Evolutionary conservation across 139 green algal genomes (phyloP).

Genomic region (Yamagishiella unicocca): DNA sequence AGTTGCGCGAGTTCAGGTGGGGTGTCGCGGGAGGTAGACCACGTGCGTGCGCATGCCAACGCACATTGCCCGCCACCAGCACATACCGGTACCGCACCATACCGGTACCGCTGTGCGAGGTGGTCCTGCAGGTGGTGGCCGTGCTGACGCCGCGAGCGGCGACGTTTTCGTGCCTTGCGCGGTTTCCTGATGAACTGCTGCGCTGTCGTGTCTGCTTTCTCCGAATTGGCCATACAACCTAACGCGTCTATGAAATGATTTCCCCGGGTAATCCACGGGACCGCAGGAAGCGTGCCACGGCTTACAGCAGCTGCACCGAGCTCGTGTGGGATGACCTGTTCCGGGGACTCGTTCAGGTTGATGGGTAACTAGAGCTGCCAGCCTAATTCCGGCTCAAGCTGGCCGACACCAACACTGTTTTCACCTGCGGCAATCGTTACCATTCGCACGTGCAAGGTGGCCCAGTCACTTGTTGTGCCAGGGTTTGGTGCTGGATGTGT

Average conservation of each 20-base stretch:
- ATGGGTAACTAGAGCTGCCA: too few relatives aligned
- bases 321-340: constrained; percentile 86
- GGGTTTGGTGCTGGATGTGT: too few relatives aligned
- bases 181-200: neutral
- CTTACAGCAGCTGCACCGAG: constrained; percentile 64
- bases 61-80: neutral
- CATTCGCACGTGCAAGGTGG: too few relatives aligned
- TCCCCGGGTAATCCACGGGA: neutral
- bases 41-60: neutral
- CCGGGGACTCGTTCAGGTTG: constrained; percentile 41
- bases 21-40: too few relatives aligned
- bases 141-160: too few relatives aligned
- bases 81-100: neutral
- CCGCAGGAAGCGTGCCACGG: constrained; percentile 67
- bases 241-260: neutral
- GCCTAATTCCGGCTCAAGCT: too few relatives aligned
- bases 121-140: too few relatives aligned
- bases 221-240: neutral
- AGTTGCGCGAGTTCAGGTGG: constrained; percentile 59
- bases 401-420: too few relatives aligned
- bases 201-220: neutral
- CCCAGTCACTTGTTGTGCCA: too few relatives aligned
- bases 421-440: too few relatives aligned
- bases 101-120: neutral
- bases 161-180: neutral